These are phyloP conservation scores for Papiliotrema nemorosa DNA, from an alignment of 1,284 basidiomycete species.

Conservation along the genomic window DNA sequence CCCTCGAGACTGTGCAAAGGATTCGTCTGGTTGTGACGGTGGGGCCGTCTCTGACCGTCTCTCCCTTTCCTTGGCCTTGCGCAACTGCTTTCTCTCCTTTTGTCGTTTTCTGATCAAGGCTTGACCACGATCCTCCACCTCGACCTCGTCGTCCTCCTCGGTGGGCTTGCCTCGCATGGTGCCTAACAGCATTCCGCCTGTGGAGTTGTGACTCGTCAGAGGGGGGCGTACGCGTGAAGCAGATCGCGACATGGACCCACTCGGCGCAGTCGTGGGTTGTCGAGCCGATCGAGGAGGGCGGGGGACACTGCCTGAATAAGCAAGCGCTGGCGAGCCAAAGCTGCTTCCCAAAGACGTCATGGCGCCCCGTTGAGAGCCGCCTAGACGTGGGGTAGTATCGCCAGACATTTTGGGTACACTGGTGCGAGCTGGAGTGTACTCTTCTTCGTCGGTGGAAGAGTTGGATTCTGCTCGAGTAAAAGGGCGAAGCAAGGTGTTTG, in stretches of 20 bases:
- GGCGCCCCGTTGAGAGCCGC: constrained; percentile 12
- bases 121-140: constrained; percentile 54
- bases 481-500: background rate
- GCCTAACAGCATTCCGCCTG: background rate
- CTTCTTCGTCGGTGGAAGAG: constrained; percentile 2
- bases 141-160: constrained; percentile 50
- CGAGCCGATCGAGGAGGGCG: constrained; percentile 16
- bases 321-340: constrained; percentile 22
- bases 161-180: background rate
- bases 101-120: constrained; percentile 55
- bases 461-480: background rate
- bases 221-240: constrained; percentile 6
- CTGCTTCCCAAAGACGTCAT: constrained; percentile 14
- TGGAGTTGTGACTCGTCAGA: constrained; percentile 5
- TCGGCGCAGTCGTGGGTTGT: constrained; percentile 9
- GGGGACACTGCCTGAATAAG: constrained; percentile 8
- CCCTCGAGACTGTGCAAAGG: constrained; percentile 6
- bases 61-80: constrained; percentile 34
- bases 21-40: constrained; percentile 22
- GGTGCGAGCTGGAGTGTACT: constrained; percentile 1
- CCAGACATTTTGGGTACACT: constrained; percentile 10
- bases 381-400: constrained; percentile 11
- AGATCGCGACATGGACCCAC: constrained; percentile 6
- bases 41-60: constrained; percentile 17
- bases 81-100: constrained; percentile 51